Conservation (phyloP, 1,139 yeast genomes). For the Lodderomyces margitis region DNA sequence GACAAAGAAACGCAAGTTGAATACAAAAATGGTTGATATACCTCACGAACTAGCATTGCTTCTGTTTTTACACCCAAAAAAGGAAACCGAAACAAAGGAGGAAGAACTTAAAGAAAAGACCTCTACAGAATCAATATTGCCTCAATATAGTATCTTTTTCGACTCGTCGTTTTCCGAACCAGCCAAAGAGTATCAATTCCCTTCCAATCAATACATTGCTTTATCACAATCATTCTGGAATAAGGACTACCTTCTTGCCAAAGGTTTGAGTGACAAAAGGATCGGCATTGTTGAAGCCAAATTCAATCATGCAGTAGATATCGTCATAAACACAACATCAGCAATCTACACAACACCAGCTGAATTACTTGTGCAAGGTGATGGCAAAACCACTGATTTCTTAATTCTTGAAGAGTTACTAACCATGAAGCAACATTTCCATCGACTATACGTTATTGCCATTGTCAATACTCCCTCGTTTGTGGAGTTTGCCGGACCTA, state of each 20-base stretch:
- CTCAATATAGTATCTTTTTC: not conserved
- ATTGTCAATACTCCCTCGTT: slow-evolving; percentile 6
- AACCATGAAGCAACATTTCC: slow-evolving; percentile 8
- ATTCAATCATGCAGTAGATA: slow-evolving; percentile 9
- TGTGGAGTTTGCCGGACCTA: slow-evolving; percentile 10
- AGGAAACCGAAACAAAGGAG: not conserved
- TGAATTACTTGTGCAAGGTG: slow-evolving; percentile 11
- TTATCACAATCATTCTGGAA: slow-evolving; percentile 11
- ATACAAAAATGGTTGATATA: slow-evolving; percentile 3
- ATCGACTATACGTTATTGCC: slow-evolving; percentile 8
- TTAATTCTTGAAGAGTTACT: slow-evolving; percentile 9
- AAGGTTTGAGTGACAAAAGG: not conserved
- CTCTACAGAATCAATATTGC: not conserved
- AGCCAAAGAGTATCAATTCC: slow-evolving; percentile 2
- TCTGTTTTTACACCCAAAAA: slow-evolving; percentile 10
- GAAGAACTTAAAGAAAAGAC: not conserved
- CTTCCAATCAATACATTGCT: slow-evolving; percentile 8
- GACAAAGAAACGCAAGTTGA: slow-evolving; percentile 8
- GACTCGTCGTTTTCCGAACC: not conserved
- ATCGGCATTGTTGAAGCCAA: slow-evolving; percentile 9
- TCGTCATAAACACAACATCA: slow-evolving; percentile 11
- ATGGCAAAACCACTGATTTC: slow-evolving; percentile 6
- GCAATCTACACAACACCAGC: slow-evolving; percentile 10
- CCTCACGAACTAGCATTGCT: slow-evolving; percentile 12
- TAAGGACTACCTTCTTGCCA: slow-evolving; percentile 6